Percentiles rank a stretch among this genome's conserved stretches.
phyloP scores from a whole-genome alignment of 305 asterid species.

The Salvia sclarea region DNA sequence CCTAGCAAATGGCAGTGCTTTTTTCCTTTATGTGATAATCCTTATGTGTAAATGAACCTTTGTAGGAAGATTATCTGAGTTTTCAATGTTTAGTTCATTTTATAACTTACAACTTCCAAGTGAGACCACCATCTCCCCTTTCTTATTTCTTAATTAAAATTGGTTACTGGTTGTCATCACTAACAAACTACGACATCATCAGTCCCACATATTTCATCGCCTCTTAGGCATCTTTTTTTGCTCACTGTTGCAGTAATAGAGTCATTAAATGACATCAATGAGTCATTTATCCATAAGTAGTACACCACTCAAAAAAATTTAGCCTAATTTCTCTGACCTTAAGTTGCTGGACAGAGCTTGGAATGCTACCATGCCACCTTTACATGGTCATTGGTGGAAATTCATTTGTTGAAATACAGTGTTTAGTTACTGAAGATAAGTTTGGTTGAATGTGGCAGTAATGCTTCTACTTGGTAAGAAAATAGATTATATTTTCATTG shows the following conservation, averaged over 20 bases:
- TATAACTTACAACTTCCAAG: not conserved
- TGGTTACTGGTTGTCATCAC: constrained; percentile 3
- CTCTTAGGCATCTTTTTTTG: not conserved
- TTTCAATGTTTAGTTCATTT: not conserved
- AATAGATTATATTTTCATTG: constrained; percentile 22
- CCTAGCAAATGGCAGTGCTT: not conserved
- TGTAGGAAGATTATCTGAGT: not conserved
- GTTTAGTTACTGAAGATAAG: constrained; percentile 17
- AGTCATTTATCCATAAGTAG: not conserved
- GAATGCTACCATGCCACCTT: not conserved
- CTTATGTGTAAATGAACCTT: not conserved
- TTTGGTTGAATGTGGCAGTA: constrained; percentile 23
- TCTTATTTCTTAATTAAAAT: not conserved
- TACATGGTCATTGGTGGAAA: not conserved
- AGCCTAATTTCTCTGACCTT: no score
- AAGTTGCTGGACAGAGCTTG: not conserved
- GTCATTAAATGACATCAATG: constrained; percentile 1
- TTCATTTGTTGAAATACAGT: constrained; percentile 10
- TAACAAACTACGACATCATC: not conserved
- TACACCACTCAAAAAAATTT: not conserved
- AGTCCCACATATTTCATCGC: not conserved
- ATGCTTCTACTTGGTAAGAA: constrained; percentile 23
- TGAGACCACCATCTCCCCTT: constrained; percentile 8
- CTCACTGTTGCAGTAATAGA: not conserved
- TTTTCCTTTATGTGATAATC: not conserved